phyloP scores from a whole-genome alignment of 2,329 filamentous ascomycete genomes.

The Penicillium thymicola region DNA sequence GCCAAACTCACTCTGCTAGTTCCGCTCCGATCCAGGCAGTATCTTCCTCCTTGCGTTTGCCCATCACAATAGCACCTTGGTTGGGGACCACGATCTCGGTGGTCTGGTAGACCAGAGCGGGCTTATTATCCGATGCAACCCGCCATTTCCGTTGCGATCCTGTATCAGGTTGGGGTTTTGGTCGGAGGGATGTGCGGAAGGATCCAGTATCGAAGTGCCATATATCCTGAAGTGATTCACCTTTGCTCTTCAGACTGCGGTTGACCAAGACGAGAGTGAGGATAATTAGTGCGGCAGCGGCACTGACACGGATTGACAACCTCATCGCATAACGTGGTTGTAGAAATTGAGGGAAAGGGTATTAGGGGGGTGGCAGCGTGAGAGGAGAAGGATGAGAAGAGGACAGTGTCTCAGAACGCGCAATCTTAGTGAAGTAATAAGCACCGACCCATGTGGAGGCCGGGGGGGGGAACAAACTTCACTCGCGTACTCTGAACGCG shows the following conservation, averaged over 20 bases:
- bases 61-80: constrained; percentile 46
- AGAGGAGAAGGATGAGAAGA: constrained; percentile 3
- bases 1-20: constrained; percentile 41
- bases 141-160: constrained; percentile 22
- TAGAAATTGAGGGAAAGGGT: constrained; percentile 1
- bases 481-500: background rate
- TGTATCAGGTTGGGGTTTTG: constrained; percentile 3
- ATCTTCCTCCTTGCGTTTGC: constrained; percentile 42
- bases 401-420: constrained; percentile 2
- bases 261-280: constrained; percentile 29
- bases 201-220: constrained; percentile 28
- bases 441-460: constrained; percentile 5
- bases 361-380: constrained; percentile 1
- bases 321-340: constrained; percentile 24
- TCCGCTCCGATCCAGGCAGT: constrained; percentile 46
- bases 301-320: constrained; percentile 28
- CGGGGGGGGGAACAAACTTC: background rate
- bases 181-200: constrained; percentile 13
- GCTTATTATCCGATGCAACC: constrained; percentile 9
- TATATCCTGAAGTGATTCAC: constrained; percentile 22
- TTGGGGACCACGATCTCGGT: constrained; percentile 32
- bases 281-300: constrained; percentile 31
- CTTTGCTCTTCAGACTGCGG: constrained; percentile 22
- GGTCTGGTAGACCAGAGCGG: constrained; percentile 24
- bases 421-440: constrained; percentile 8